A percentile compares a stretch with the other conserved stretches of the same genome.
Conservation (phyloP, 148 eudicot species). For the Chenopodium album region DNA sequence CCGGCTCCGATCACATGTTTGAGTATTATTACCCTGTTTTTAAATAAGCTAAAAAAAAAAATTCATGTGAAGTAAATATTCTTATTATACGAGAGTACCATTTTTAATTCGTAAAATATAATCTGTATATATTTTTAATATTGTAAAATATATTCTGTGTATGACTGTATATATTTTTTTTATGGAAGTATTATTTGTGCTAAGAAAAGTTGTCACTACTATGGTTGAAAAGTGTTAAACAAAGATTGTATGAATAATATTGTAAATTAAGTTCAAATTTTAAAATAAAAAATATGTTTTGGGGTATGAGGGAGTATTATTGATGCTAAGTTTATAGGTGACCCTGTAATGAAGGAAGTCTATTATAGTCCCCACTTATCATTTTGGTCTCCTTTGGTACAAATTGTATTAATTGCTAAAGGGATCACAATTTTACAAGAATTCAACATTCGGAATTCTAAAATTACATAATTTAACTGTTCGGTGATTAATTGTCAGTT, state of each 20-base stretch:
- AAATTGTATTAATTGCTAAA: background rate
- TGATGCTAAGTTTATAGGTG: slow-evolving; percentile 7
- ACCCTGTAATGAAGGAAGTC: background rate
- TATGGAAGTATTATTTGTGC: no score
- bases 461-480: background rate
- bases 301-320: background rate
- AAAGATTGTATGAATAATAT: background rate
- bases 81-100: no score
- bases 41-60: no score
- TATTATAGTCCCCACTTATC: background rate
- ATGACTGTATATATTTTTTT: background rate
- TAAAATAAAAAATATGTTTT: background rate
- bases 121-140: background rate
- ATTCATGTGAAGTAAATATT: no score
- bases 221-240: background rate
- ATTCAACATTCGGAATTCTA: no score
- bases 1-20: slow-evolving; percentile 22
- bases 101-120: no score
- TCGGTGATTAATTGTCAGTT: background rate
- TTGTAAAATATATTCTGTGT: background rate
- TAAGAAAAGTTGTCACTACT: background rate
- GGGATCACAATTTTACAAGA: background rate
- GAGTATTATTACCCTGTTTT: background rate
- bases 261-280: background rate
- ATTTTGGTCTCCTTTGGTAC: slow-evolving; percentile 1